Evolutionary conservation across 495 filamentous ascomycete species (phyloP).

Genomic region (Xylaria castorea): DNA sequence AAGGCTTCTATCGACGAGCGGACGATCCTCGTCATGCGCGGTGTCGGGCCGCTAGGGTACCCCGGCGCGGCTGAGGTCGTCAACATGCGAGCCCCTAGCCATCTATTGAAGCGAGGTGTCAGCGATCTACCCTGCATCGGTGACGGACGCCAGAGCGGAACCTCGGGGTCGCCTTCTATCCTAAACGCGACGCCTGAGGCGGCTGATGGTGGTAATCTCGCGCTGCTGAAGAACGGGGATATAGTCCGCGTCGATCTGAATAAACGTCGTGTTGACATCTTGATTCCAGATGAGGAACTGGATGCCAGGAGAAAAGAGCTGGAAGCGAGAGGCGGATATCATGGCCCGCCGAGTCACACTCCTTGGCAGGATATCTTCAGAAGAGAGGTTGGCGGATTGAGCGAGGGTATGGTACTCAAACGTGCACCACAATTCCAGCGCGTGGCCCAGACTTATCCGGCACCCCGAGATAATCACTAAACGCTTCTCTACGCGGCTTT

Average conservation of each 20-base stretch:
- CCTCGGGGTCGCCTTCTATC: constrained; percentile 62
- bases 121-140: constrained; percentile 62
- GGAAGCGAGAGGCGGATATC: constrained; percentile 22
- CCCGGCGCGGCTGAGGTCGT: constrained; percentile 64
- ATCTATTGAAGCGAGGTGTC: constrained; percentile 54
- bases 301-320: constrained; percentile 12
- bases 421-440: constrained; percentile 60
- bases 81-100: constrained; percentile 61
- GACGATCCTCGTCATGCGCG: constrained; percentile 62
- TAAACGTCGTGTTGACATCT: constrained; percentile 60
- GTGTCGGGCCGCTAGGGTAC: constrained; percentile 59
- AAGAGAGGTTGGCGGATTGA: constrained; percentile 51
- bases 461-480: constrained; percentile 60
- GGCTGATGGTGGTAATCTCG: constrained; percentile 65
- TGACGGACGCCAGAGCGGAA: constrained; percentile 63
- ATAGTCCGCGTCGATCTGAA: constrained; percentile 62
- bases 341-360: constrained; percentile 26
- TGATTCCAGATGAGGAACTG: constrained; percentile 48
- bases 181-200: constrained; percentile 65
- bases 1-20: constrained; percentile 54
- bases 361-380: constrained; percentile 31
- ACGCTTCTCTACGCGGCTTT: not conserved
- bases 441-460: constrained; percentile 52
- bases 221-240: constrained; percentile 61
- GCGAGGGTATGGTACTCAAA: constrained; percentile 60